Evolutionary conservation across 345 rosid species (phyloP).

Genomic region (Reutealis trisperma): DNA sequence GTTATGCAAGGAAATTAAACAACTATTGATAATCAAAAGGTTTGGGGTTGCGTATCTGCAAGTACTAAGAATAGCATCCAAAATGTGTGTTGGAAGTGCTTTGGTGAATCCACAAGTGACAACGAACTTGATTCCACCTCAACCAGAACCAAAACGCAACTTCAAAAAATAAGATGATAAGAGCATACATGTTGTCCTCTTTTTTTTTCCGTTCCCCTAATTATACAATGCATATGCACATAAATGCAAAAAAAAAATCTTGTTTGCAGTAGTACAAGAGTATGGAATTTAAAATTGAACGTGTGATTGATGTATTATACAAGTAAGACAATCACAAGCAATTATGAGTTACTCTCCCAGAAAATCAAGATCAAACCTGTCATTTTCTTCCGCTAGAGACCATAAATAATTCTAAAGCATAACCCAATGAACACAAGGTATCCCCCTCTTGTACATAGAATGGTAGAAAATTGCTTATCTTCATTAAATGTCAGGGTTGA

Average conservation of each 20-base stretch:
- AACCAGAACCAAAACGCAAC: too few species aligned
- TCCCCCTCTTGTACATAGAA: neutral
- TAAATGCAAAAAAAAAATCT: too few species aligned
- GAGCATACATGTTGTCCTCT: too few species aligned
- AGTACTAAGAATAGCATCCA: conserved; percentile 19
- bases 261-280: too few species aligned
- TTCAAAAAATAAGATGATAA: too few species aligned
- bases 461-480: neutral
- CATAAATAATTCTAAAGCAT: neutral
- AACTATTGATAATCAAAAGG: conserved; percentile 79
- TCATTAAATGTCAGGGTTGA: neutral
- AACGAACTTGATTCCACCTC: too few species aligned
- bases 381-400: neutral
- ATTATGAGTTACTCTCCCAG: neutral
- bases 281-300: neutral
- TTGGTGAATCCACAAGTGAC: too few species aligned
- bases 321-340: neutral
- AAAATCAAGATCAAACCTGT: neutral
- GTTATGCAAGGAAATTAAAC: conserved; percentile 95
- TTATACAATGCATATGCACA: too few species aligned
- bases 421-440: neutral
- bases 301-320: neutral
- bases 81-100: too few species aligned
- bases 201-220: too few species aligned
- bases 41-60: conserved; percentile 94